phyloP scores from a whole-genome alignment of 164 flowering plant species.

The Annona cherimola region DNA sequence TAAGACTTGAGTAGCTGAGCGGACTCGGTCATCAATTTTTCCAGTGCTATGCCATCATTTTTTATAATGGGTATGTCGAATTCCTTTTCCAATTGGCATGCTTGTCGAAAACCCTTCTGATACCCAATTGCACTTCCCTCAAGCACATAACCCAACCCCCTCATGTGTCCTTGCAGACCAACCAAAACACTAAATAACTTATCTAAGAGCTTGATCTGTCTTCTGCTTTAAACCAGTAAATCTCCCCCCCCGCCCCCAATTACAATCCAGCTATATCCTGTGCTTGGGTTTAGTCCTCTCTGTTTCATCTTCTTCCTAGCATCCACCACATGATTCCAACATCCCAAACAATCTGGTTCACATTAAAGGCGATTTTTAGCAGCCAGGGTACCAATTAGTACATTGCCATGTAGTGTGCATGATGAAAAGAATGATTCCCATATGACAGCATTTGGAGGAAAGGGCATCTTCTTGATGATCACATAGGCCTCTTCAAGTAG shows the following conservation, averaged over 20 bases:
- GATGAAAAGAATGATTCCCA: slow-evolving; percentile 68
- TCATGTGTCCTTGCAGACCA: slow-evolving; percentile 43
- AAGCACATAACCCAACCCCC: slow-evolving; percentile 26
- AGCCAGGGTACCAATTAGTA: slow-evolving; percentile 48
- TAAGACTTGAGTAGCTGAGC: no score
- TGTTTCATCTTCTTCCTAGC: slow-evolving; percentile 52
- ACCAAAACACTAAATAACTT: slow-evolving; percentile 33
- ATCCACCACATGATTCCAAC: slow-evolving; percentile 44
- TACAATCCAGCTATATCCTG: slow-evolving; percentile 71
- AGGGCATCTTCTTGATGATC: slow-evolving; percentile 49
- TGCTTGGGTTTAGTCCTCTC: slow-evolving; percentile 40
- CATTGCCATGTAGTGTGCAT: slow-evolving; percentile 40
- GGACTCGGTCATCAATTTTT: no score
- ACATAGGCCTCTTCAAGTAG: slow-evolving; percentile 43
- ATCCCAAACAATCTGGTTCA: slow-evolving; percentile 43
- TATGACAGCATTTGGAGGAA: slow-evolving; percentile 51
- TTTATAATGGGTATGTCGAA: no score
- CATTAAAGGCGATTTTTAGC: slow-evolving; percentile 47
- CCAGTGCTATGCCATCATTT: no score
- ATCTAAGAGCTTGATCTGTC: slow-evolving; percentile 33
- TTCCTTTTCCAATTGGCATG: no score
- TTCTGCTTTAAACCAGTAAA: slow-evolving; percentile 45
- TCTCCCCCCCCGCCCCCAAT: slow-evolving; percentile 25
- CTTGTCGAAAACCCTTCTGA: slow-evolving; percentile 8
- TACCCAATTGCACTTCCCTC: slow-evolving; percentile 1